Evolutionary conservation across 2,329 filamentous ascomycete species (phyloP).

Genomic region (Colletotrichum cordylinicola): DNA sequence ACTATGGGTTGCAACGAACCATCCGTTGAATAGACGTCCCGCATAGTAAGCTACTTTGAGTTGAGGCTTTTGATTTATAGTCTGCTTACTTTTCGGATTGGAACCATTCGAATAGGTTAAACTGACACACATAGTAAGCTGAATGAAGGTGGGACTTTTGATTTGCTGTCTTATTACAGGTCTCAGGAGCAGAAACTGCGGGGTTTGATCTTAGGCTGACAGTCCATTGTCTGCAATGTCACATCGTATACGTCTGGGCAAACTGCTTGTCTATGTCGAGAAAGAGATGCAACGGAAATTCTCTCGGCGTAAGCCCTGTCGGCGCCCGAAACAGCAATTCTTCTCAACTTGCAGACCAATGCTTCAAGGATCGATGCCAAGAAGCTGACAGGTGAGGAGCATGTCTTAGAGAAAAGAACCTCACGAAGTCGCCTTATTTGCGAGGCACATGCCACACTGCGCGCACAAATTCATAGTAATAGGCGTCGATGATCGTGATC

Average conservation of each 20-base stretch:
- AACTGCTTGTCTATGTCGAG: not conserved
- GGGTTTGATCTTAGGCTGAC: not conserved
- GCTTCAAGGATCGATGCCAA: not conserved
- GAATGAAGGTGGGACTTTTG: not conserved
- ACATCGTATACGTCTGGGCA: not conserved
- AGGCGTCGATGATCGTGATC: not conserved
- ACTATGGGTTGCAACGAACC: not conserved
- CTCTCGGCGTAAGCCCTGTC: conserved; percentile 7
- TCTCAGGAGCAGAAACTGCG: not conserved
- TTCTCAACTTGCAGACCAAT: not conserved
- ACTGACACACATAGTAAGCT: not conserved
- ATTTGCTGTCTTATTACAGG: not conserved
- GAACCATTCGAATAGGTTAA: not conserved
- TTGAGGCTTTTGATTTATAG: not conserved
- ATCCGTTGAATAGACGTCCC: not conserved
- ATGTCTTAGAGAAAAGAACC: not conserved
- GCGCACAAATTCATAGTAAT: not conserved
- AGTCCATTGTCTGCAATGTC: not conserved
- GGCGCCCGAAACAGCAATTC: not conserved
- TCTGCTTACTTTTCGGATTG: not conserved
- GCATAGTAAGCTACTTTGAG: not conserved
- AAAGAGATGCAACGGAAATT: not conserved
- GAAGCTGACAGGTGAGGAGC: not conserved
- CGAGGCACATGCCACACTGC: not conserved
- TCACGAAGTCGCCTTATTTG: not conserved